Base-by-base conservation (phyloP, 805 yeast genomes). In the Suhomyces pyralidae region DNA sequence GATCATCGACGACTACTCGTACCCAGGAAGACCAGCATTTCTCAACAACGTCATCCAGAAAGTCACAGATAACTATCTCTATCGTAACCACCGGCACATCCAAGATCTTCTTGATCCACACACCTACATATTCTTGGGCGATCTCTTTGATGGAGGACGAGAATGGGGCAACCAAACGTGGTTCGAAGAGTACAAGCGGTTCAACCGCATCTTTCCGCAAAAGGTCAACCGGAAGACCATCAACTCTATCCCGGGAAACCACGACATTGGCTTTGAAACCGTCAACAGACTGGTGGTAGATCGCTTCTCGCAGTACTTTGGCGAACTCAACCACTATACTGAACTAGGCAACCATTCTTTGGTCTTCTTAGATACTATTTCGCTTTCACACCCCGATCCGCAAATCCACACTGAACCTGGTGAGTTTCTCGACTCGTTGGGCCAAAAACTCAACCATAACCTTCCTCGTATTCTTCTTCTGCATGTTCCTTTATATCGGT, bases 81-180 rank as follows among this genome's bases (percentile, higher is more conserved):
- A 81, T 56, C 78, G 91, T 50, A 91, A 93, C 66, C 83, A 89
- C 78, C 79, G 81, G 59, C 73, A 74, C 54, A 69, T 86, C 40
- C 86, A 86, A 55, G 57, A 70, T 7, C 57, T 70, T 2, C 75
- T 94, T 50, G 81, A 82, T 34, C 97, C 98, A 0, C 87, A 91
- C 61, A 74, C 87, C 1, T 82, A 84, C 4, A 69, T 93, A 5
- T 93, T 90, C 64, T 70, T 94, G 25, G 99, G 99, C 2, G 99
- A 94, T 66, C 68, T 93, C 59, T 88, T 93, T 65, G 99, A 94
- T 69, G 97, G 97, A 10, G 98, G 98, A 0, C 77, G 99, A 53
- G 86, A 85, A 51, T 91, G 96, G 93, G 81, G 80, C 40, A 83
- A 81, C 55, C 78, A 78, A 32, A 64, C 58, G 8, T 90, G 97